Conservation (phyloP, 106 monocot species). For the Agapanthus africanus region DNA sequence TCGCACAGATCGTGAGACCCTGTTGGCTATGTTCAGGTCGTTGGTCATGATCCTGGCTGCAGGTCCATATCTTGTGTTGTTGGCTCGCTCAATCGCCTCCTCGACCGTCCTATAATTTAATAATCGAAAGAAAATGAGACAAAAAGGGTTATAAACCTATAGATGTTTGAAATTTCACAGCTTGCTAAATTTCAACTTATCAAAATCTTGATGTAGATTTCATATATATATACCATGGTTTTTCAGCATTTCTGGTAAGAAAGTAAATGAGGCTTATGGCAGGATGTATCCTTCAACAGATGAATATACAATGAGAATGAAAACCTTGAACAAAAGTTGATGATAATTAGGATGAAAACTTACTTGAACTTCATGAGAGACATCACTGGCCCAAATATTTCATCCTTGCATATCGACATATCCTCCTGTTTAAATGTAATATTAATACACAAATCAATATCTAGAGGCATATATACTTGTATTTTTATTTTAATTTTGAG, state of each 20-base stretch:
- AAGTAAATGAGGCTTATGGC: too few species aligned
- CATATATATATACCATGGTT: too few species aligned
- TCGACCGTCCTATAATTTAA: conserved; percentile 31
- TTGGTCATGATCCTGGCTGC: conserved; percentile 56
- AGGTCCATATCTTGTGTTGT: conserved; percentile 14
- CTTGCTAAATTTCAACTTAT: too few species aligned
- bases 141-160: too few species aligned
- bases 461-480: not conserved
- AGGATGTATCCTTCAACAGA: too few species aligned
- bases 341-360: too few species aligned
- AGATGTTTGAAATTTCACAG: too few species aligned
- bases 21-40: conserved; percentile 39
- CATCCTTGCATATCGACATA: conserved; percentile 41
- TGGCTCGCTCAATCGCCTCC: conserved; percentile 28
- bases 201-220: too few species aligned
- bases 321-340: too few species aligned
- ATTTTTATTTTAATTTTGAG: not conserved
- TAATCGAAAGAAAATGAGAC: too few species aligned
- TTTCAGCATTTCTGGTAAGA: too few species aligned
- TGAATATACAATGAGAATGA: too few species aligned
- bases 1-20: conserved; percentile 39
- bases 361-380: conserved; percentile 52
- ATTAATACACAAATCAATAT: not conserved
- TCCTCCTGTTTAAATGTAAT: conserved; percentile 52
- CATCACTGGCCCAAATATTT: conserved; percentile 55